phyloP scores from a whole-genome alignment of 2,329 filamentous ascomycete species.

The Botrytis elliptica region DNA sequence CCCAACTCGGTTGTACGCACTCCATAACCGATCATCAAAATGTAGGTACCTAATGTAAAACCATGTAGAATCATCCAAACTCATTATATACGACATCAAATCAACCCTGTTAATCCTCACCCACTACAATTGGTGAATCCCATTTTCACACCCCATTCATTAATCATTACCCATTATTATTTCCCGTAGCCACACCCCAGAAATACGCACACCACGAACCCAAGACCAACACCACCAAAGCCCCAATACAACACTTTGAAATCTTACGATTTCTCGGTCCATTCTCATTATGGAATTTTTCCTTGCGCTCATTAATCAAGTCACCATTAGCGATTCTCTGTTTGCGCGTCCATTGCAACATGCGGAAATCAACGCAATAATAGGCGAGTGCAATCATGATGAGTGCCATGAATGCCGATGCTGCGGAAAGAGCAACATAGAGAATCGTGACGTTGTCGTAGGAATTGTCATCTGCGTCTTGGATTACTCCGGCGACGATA shows the following conservation, averaged over 20 bases:
- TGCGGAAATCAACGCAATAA: slow-evolving; percentile 1
- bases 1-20: not conserved
- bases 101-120: not conserved
- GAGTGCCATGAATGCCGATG: not conserved
- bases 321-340: slow-evolving; percentile 9
- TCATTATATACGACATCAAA: not conserved
- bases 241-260: slow-evolving; percentile 3
- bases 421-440: slow-evolving; percentile 44
- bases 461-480: slow-evolving; percentile 56
- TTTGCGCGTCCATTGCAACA: slow-evolving; percentile 16
- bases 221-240: not conserved
- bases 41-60: not conserved
- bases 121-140: not conserved
- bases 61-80: not conserved
- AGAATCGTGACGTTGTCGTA: slow-evolving; percentile 56
- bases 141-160: not conserved
- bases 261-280: not conserved
- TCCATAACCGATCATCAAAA: not conserved
- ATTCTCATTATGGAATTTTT: slow-evolving; percentile 8
- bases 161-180: not conserved
- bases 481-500: slow-evolving; percentile 56
- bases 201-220: slow-evolving; percentile 16
- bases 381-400: slow-evolving; percentile 1
- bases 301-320: slow-evolving; percentile 4
- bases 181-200: slow-evolving; percentile 12